Evolutionary conservation across 352 stramenopile genomes (phyloP), one percentile per base, ranked within the genome.

Genomic region (Globisporangium canariense): DNA sequence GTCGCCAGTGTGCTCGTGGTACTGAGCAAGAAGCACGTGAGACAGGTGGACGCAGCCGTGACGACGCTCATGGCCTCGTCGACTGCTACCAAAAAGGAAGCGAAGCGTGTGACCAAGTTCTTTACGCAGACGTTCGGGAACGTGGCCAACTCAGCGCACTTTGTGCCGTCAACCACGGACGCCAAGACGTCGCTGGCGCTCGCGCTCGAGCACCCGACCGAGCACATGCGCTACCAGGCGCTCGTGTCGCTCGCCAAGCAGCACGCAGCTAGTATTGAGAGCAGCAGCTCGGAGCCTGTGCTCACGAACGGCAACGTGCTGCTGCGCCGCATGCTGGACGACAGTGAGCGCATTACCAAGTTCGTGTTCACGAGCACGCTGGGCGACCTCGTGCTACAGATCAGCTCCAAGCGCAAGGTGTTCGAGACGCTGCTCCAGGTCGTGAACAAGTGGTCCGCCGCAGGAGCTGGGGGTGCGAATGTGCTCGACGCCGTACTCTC

Each of bases 81-180:
- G 43, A 22, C 47, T 14, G n/a, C 18, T 64, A 77, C 79, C 25
- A 83, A 77, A 32, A 81, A 87, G 49, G 66, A 73, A 41, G 71
- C 76, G 49, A 85, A 89, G 68, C 72, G 73, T 28, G 58, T 89
- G n/a, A 76, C 75, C 62, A 65, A 69, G 60, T 94, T 94, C 61
- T 40, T 94, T 13, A 73, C 76, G 20, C 71, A 74, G 30, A 91
- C 86, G 30, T 92, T 94, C 63, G 68, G 79, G 20, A 81, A 82
- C 43, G 72, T 94, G 8, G 73, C 86, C 4, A 90, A 91, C 65
- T 92, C 86, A 55, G 81, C 86, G 9, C 83, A 91, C 61, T 94
- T 92, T 67, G 63, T 94, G 56, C 81, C 83, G 13, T 82, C 77
- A 1, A 73, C 67, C 34, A 75, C 71, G 5, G 76, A 89, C 53